Evolutionary conservation across 768 basidiomycete species (phyloP).

Genomic region (Clathrus columnatus): DNA sequence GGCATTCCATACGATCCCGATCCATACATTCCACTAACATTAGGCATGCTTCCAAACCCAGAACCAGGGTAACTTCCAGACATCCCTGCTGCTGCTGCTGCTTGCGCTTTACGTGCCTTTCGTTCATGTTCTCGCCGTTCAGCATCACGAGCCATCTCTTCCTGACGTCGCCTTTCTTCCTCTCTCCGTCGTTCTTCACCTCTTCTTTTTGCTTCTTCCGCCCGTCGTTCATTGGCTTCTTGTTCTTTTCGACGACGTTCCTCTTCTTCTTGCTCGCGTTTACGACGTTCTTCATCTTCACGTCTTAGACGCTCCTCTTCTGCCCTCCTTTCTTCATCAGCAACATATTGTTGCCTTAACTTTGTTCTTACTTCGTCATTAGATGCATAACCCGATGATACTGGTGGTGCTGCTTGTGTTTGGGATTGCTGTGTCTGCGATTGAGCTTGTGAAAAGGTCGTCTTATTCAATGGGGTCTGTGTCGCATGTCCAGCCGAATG

Average conservation of each 20-base stretch:
- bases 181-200: conserved; percentile 6
- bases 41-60: not conserved
- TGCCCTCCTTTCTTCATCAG: conserved; percentile 56
- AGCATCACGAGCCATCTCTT: conserved; percentile 11
- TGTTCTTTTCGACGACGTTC: conserved; percentile 4
- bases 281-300: not conserved
- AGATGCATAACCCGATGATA: conserved; percentile 16
- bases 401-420: conserved; percentile 3
- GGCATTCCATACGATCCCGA: not conserved
- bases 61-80: not conserved
- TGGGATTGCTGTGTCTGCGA: conserved; percentile 17
- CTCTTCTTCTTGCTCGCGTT: conserved; percentile 2
- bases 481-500: not conserved
- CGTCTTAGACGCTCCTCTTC: conserved; percentile 30
- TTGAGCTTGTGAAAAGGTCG: conserved; percentile 20
- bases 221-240: conserved; percentile 4
- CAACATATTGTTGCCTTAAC: conserved; percentile 12
- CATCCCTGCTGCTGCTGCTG: not conserved
- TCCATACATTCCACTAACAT: not conserved
- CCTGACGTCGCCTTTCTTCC: conserved; percentile 12
- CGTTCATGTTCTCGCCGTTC: conserved; percentile 6
- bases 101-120: not conserved
- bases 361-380: conserved; percentile 24
- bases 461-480: conserved; percentile 18
- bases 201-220: conserved; percentile 7